Base-by-base conservation (phyloP, 225 moss, liverwort and hornwort species). In the Ulota crispa region DNA sequence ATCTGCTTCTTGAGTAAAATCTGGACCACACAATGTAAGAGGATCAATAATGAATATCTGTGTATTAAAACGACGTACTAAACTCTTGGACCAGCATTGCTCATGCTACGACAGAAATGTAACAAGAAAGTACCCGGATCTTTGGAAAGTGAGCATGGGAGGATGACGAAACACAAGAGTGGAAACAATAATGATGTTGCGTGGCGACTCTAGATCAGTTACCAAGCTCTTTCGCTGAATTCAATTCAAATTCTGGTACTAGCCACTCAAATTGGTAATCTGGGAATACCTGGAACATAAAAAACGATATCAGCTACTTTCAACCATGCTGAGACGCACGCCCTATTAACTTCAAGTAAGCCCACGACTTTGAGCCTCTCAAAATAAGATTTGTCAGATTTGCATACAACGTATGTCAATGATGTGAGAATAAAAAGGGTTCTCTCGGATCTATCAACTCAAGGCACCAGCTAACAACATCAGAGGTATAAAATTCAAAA, bases 261-360 rank as follows among this genome's bases (percentile, higher is more conserved):
- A 99, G 87, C 95, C 98, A 99, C 85, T 94, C 91, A 77, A 99
- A 99, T 80, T 96, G 94, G 77, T 99, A 99, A 30, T 92, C 95
- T 63, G 94, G 95, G 82, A 99, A 99, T 41, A 99, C 73, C 95
- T 99, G 90, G 71, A 34, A 80, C 15, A 80, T 37, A 64, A 70
- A 37, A 24, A 28, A 53, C 2, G 15, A 79, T 53, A 54, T 84
- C 63, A 81, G 56, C 68, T 54, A 28, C 53, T 84, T 52, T 23
- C 50, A 73, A 72, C 39, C 32, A 73, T 57, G 64, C 21, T 78
- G 30, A 75, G 26, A 64, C 13, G 56, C 64, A 69, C 37, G 21
- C 19, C 28, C 24, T 65, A 37, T 34, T 36, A 72, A 47, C 26
- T 69, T 54, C 30, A 3, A 31, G 36, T 45, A 36, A 73, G 53